Evolutionary conservation across 345 rosid species (phyloP).

Genomic region (Diplotaxis tenuifolia): DNA sequence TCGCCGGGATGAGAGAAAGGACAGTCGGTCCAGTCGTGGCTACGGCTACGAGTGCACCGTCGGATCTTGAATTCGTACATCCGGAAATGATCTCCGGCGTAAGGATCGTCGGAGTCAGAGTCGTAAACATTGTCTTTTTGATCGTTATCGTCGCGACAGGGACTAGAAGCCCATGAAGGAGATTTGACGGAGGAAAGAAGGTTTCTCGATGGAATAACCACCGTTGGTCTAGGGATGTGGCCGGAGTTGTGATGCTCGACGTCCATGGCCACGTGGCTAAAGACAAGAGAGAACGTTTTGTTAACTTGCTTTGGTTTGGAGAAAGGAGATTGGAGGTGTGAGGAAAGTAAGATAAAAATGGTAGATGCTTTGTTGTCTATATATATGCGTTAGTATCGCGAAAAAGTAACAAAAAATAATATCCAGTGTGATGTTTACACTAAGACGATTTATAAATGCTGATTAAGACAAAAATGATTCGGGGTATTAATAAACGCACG

Average conservation of each 20-base stretch:
- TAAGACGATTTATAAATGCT: not conserved
- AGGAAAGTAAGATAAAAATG: constrained; percentile 16
- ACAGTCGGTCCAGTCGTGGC: constrained; percentile 98
- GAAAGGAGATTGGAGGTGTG: not conserved
- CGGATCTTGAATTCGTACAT: constrained; percentile 96
- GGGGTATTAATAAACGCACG: not conserved
- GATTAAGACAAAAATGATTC: not conserved
- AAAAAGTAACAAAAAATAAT: no score
- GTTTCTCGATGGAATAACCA: constrained; percentile 71
- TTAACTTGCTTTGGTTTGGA: not conserved
- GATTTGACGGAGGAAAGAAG: constrained; percentile 36
- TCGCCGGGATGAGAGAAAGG: constrained; percentile 89
- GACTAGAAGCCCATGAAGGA: constrained; percentile 19
- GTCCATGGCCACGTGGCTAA: constrained; percentile 40
- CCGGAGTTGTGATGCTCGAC: constrained; percentile 52
- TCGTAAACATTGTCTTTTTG: constrained; percentile 23
- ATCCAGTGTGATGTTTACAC: not conserved
- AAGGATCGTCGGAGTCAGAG: constrained; percentile 51
- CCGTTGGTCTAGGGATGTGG: constrained; percentile 33
- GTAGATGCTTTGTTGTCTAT: constrained; percentile 5
- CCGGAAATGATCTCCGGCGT: constrained; percentile 76
- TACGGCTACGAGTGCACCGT: constrained; percentile 79
- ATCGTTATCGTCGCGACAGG: constrained; percentile 26
- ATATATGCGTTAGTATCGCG: constrained; percentile 13
- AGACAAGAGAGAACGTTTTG: not conserved